Evolutionary conservation across 768 basidiomycete species (phyloP).

Genomic region (Suillus sp.): DNA sequence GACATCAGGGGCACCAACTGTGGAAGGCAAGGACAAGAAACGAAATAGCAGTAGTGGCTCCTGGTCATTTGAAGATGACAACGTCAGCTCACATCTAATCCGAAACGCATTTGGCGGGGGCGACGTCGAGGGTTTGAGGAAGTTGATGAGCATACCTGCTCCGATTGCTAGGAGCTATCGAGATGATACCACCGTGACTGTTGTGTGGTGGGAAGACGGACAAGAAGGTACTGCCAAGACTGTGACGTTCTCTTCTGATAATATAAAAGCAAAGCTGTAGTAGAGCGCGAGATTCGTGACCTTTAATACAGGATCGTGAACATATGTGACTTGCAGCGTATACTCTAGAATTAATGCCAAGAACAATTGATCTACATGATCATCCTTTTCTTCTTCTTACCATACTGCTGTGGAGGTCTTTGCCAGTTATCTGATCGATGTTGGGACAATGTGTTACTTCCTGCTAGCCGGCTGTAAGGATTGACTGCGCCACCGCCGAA

Average conservation of each 20-base stretch:
- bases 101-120: constrained; percentile 93
- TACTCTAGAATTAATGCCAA: constrained; percentile 11
- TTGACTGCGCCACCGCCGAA: constrained; percentile 35
- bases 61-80: constrained; percentile 82
- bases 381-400: constrained; percentile 37
- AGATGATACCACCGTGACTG: constrained; percentile 85
- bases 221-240: constrained; percentile 44
- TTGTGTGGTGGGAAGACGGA: constrained; percentile 82
- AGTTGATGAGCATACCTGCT: constrained; percentile 78
- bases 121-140: constrained; percentile 57
- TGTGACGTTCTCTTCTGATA: constrained; percentile 29
- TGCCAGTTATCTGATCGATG: constrained; percentile 23
- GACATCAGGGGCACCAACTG: constrained; percentile 48
- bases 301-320: constrained; percentile 2
- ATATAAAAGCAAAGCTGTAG: constrained; percentile 55
- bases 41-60: constrained; percentile 43
- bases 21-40: constrained; percentile 63
- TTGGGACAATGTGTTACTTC: constrained; percentile 37
- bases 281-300: constrained; percentile 5
- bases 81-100: constrained; percentile 80
- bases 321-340: constrained; percentile 6
- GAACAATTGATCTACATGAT: constrained; percentile 34
- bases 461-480: constrained; percentile 38
- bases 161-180: constrained; percentile 75
- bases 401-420: constrained; percentile 29